Base-by-base conservation (phyloP, 176 grass and related monocot genomes). In the Avena eriantha region DNA sequence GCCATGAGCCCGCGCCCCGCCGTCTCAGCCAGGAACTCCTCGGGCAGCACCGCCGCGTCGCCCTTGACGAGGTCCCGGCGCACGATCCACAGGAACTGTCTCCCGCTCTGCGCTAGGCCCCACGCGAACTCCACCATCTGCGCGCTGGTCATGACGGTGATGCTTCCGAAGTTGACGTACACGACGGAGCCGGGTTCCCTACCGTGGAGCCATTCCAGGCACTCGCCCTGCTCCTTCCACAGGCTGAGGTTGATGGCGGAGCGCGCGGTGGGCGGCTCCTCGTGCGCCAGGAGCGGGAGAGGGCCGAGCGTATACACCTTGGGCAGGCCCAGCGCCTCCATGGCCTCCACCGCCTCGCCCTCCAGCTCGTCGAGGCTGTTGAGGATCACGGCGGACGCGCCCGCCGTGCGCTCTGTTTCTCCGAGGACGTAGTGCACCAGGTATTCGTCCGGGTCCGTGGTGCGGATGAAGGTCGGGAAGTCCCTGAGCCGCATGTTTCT, bases 81-180 rank as follows among this genome's bases (percentile, higher is more conserved):
- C 69, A 93, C 86, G 57, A 98, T 80, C 95, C 95, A 98, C 70
- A 98, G 66, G 84, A 98, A 98, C 48, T 76, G 64, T 51, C 53
- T 48, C 50, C 81, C 84, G 76, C 95, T 95, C 69, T 95, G 93
- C 22, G 91, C 93, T 19, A 98, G 69, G 0, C 95, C 95, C 91
- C 93, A 98, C 17, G 95, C 95, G 74, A 98, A 98, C 86, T 98
- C 93, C 48, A 77, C 58, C 29, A 95, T 47, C 45, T 95, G 95
- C 56, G 86, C 61, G 78, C 19, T 87, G 47, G 86, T 92, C 88
- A 94, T 94, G 4, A 94, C 86, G 1, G 81, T 89, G 85, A 97
- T 85, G 88, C 95, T 97, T 29, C 95, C 95, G 66, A 90, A 97
- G 91, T 97, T 97, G 13, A 97, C 92, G 56, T 95, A 97, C n/a